These are phyloP conservation scores for Aspergillus affinis DNA, from an alignment of 495 filamentous ascomycete genomes.

Conservation along the genomic window DNA sequence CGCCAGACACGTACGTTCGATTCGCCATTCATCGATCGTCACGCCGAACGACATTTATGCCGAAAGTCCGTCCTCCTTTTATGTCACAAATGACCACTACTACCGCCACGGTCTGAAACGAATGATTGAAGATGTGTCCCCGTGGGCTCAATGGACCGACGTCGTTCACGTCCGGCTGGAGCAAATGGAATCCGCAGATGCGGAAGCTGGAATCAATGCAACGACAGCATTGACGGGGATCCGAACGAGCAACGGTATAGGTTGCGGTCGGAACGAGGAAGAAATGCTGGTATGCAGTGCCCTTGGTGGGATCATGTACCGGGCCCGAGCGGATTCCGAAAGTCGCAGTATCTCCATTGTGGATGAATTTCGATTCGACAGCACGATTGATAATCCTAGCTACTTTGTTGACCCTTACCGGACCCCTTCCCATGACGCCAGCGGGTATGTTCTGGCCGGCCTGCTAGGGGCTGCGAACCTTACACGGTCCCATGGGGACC, in stretches of 20 bases:
- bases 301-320: conserved; percentile 33
- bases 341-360: conserved; percentile 40
- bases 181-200: conserved; percentile 12
- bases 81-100: conserved; percentile 62
- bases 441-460: conserved; percentile 56
- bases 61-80: conserved; percentile 46
- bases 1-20: conserved; percentile 44
- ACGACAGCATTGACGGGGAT: conserved; percentile 41
- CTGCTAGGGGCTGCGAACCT: conserved; percentile 42
- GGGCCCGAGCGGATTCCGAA: conserved; percentile 21
- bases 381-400: conserved; percentile 56
- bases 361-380: conserved; percentile 42
- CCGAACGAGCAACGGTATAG: conserved; percentile 58
- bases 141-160: conserved; percentile 39
- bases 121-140: conserved; percentile 36
- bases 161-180: conserved; percentile 37
- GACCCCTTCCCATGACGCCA: conserved; percentile 41
- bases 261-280: conserved; percentile 44
- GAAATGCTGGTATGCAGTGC: conserved; percentile 52
- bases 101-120: conserved; percentile 50
- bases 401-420: conserved; percentile 52
- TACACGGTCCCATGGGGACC: conserved; percentile 29
- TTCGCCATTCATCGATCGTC: conserved; percentile 43
- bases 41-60: conserved; percentile 63
- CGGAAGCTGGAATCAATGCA: conserved; percentile 39